Percentiles rank a stretch among this genome's conserved stretches.
These are phyloP conservation scores for Syzygium syzygioides DNA, from an alignment of 441 rosid genomes.

Conservation along the genomic window DNA sequence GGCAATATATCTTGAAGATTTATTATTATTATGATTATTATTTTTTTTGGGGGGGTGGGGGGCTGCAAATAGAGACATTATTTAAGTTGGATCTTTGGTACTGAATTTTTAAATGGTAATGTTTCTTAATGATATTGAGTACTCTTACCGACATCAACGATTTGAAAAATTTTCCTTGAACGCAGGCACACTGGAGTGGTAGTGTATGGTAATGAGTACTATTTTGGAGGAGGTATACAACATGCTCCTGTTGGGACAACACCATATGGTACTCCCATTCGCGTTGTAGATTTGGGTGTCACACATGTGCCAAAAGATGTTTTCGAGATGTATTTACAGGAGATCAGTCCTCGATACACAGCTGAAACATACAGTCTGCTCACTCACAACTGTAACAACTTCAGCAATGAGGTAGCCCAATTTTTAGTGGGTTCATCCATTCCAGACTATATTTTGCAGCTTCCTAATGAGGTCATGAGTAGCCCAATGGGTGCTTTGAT, in stretches of 20 bases:
- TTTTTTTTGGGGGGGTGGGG: not conserved
- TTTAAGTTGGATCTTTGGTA: not conserved
- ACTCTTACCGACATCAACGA: not conserved
- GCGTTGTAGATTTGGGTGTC: conserved; percentile 65
- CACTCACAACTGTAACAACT: conserved; percentile 90
- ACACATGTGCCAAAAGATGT: conserved; percentile 82
- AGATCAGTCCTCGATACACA: conserved; percentile 81
- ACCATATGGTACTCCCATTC: conserved; percentile 73
- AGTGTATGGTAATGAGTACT: conserved; percentile 78
- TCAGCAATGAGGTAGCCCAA: conserved; percentile 84
- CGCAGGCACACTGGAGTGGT: conserved; percentile 90
- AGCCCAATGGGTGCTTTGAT: conserved; percentile 94
- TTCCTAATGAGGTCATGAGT: conserved; percentile 80
- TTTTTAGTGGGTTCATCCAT: conserved; percentile 75
- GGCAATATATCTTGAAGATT: not conserved
- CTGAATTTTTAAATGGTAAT: not conserved
- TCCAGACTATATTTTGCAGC: conserved; percentile 81
- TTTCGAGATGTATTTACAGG: conserved; percentile 77
- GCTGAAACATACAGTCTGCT: conserved; percentile 78
- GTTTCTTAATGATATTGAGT: not conserved
- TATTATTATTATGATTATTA: not conserved
- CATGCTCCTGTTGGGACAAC: conserved; percentile 55
- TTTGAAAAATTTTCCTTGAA: not conserved
- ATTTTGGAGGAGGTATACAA: conserved; percentile 89
- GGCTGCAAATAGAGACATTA: not conserved